Evolutionary conservation across 2,329 filamentous ascomycete species (phyloP).

Genomic region (Venturia pyrina): DNA sequence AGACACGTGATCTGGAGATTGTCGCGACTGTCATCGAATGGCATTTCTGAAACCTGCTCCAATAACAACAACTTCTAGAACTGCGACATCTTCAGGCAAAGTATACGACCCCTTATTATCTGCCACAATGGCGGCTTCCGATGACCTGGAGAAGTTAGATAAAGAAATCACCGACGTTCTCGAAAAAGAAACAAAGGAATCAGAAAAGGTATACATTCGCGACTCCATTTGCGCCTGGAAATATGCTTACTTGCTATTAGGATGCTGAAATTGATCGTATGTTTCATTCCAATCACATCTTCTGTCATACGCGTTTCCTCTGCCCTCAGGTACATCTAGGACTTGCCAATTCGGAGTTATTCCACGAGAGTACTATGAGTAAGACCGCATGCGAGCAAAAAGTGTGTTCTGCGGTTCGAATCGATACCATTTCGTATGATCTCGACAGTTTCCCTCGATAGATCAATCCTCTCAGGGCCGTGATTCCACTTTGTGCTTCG

Average conservation of each 20-base stretch:
- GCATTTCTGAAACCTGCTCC: background rate
- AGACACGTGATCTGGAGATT: background rate
- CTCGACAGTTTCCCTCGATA: background rate
- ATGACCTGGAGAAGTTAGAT: constrained; percentile 11
- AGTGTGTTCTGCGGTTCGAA: background rate
- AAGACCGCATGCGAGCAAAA: background rate
- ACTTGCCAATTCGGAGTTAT: background rate
- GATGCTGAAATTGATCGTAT: constrained; percentile 85
- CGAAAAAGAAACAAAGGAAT: constrained; percentile 78
- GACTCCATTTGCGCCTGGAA: constrained; percentile 7
- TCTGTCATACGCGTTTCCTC: background rate
- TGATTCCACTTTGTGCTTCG: background rate
- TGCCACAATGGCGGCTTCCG: constrained; percentile 4
- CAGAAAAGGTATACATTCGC: constrained; percentile 58
- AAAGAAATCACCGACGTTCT: constrained; percentile 54
- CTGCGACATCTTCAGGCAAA: constrained; percentile 1
- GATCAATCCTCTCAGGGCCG: background rate
- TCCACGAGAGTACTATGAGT: background rate
- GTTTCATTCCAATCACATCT: constrained; percentile 7
- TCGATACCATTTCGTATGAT: background rate
- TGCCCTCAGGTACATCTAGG: background rate
- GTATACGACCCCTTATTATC: constrained; percentile 4
- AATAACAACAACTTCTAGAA: background rate
- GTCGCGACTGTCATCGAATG: background rate
- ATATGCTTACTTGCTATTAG: constrained; percentile 34